A percentile compares a stretch with the other conserved stretches of the same genome.
Evolutionary conservation across 83 land plant genomes (phyloP).

Genomic region (Picea abies): DNA sequence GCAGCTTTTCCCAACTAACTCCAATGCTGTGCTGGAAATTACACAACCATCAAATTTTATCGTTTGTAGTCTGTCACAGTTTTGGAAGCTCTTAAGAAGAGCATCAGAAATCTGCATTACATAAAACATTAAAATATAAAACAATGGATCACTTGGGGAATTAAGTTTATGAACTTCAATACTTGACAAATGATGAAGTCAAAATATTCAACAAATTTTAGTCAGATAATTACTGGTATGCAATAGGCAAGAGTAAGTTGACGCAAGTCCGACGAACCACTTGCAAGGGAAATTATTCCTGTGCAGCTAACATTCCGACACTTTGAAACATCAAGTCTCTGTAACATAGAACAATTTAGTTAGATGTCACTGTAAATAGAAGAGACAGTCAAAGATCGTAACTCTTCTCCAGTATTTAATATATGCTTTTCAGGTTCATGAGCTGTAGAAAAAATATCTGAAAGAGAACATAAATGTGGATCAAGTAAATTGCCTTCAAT

Average conservation of each 20-base stretch:
- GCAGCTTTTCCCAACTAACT: slow-evolving; percentile 61
- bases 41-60: slow-evolving; percentile 83
- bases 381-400: too few relatives aligned
- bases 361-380: too few relatives aligned
- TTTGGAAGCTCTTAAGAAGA: slow-evolving; percentile 39
- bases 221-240: slow-evolving; percentile 33
- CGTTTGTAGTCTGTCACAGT: slow-evolving; percentile 51
- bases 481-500: too few relatives aligned
- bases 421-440: too few relatives aligned
- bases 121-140: too few relatives aligned
- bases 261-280: slow-evolving; percentile 32
- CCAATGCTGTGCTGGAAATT: slow-evolving; percentile 55
- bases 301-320: slow-evolving; percentile 45
- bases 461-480: too few relatives aligned
- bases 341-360: background rate
- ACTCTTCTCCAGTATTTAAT: too few relatives aligned
- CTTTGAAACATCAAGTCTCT: slow-evolving; percentile 64
- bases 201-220: too few relatives aligned
- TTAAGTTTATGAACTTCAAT: too few relatives aligned
- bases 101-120: slow-evolving; percentile 39
- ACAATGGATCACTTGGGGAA: too few relatives aligned
- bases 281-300: slow-evolving; percentile 50
- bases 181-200: too few relatives aligned
- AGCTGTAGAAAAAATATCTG: too few relatives aligned
- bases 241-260: slow-evolving; percentile 50